Conservation (phyloP, 2,329 filamentous ascomycete genomes). For the Trichoderma citrinoviride region DNA sequence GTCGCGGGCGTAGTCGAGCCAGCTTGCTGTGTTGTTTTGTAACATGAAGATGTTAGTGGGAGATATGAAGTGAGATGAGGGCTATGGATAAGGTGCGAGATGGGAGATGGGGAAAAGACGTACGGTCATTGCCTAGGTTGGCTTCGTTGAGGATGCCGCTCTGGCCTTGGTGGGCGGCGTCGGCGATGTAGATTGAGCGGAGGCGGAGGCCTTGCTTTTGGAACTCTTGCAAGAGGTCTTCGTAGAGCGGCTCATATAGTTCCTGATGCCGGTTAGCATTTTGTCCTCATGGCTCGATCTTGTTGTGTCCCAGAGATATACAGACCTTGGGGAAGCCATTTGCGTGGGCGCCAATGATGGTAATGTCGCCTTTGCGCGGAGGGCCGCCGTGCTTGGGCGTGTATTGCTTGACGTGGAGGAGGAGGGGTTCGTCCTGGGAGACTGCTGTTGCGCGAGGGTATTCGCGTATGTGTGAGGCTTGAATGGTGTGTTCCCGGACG, state of each 20-base stretch:
- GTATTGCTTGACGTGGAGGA: conserved; percentile 84
- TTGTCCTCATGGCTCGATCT: not conserved
- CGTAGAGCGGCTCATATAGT: conserved; percentile 89
- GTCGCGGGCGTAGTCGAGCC: conserved; percentile 83
- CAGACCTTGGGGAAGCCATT: conserved; percentile 87
- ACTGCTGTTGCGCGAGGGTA: conserved; percentile 70
- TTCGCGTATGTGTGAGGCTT: conserved; percentile 76
- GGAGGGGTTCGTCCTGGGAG: conserved; percentile 70
- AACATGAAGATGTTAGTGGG: not conserved
- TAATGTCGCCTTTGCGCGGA: conserved; percentile 73
- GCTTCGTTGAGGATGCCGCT: conserved; percentile 76
- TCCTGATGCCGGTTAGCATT: conserved; percentile 52
- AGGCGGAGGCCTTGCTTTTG: conserved; percentile 64
- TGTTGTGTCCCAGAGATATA: not conserved
- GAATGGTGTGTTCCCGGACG: conserved; percentile 70
- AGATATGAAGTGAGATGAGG: not conserved
- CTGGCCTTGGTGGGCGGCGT: conserved; percentile 80
- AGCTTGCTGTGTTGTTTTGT: conserved; percentile 58
- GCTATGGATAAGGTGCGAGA: not conserved
- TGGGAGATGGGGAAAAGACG: conserved; percentile 29
- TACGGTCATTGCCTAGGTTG: conserved; percentile 79
- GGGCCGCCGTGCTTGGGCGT: conserved; percentile 67
- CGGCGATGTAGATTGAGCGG: conserved; percentile 83
- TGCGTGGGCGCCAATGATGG: conserved; percentile 81
- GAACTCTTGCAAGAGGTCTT: conserved; percentile 65